phyloP scores from a whole-genome alignment of 2,329 filamentous ascomycete species.

The Xylariaceae sp. region DNA sequence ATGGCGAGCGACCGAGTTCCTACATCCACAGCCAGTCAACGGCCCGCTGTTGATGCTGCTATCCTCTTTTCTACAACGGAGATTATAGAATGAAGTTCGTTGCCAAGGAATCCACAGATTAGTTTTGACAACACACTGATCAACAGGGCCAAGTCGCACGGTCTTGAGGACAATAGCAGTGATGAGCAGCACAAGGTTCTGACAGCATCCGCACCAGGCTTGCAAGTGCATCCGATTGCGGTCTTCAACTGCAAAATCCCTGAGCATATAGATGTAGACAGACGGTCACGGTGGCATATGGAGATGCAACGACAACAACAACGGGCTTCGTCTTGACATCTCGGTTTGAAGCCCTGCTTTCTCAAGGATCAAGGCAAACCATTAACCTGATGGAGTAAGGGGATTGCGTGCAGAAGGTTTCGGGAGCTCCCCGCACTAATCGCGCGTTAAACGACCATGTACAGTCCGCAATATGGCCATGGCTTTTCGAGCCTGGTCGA shows the following conservation, averaged over 20 bases:
- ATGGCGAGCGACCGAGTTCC: constrained; percentile 15
- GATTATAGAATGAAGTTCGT: too few species aligned
- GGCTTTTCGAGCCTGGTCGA: not conserved
- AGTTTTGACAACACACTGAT: not conserved
- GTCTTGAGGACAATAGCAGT: constrained; percentile 1
- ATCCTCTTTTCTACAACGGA: too few species aligned
- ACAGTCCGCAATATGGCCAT: constrained; percentile 2
- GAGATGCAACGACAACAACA: not conserved
- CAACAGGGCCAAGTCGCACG: not conserved
- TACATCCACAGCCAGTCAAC: constrained; percentile 22
- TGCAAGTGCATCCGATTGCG: constrained; percentile 17
- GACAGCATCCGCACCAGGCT: constrained; percentile 9
- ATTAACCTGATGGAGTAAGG: constrained; percentile 21
- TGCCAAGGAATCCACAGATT: not conserved
- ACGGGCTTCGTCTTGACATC: too few species aligned
- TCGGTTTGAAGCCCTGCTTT: too few species aligned
- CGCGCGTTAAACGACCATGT: constrained; percentile 12
- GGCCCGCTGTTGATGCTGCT: not conserved
- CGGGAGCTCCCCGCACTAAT: constrained; percentile 26
- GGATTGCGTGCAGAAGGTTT: constrained; percentile 22
- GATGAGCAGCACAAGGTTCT: not conserved
- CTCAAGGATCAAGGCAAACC: not conserved
- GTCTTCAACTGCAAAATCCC: not conserved
- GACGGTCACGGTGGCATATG: not conserved
- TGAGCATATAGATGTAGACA: too few species aligned